Conservation (phyloP, 2,329 filamentous ascomycete genomes). For the Fonsecaea multimorphosa region DNA sequence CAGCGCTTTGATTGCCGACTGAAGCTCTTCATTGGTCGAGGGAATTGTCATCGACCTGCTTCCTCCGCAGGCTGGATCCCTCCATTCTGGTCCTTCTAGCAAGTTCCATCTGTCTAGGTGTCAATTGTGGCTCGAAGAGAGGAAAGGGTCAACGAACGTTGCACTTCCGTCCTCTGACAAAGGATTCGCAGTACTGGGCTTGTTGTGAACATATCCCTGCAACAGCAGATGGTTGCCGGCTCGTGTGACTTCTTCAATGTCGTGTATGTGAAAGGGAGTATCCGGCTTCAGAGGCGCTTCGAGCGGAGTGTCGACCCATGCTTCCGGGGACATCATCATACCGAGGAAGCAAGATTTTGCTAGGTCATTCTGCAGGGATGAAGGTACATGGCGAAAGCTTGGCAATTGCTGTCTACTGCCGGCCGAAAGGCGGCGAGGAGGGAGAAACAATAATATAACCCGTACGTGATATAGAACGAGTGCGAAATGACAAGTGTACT, state of each 20-base stretch:
- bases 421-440: background rate
- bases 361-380: background rate
- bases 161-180: background rate
- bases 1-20: conserved; percentile 25
- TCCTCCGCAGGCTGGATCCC: background rate
- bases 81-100: background rate
- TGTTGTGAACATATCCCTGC: conserved; percentile 2
- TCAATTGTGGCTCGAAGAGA: background rate
- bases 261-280: background rate
- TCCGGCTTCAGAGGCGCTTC: conserved; percentile 4
- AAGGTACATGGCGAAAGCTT: background rate
- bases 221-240: background rate
- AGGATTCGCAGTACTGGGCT: background rate
- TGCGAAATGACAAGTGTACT: background rate
- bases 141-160: background rate
- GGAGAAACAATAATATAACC: background rate
- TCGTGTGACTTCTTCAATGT: too few species aligned
- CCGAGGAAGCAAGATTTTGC: background rate
- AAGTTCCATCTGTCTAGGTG: background rate
- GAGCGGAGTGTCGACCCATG: conserved; percentile 10
- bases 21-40: conserved; percentile 26
- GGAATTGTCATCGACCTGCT: conserved; percentile 8
- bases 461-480: background rate
- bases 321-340: background rate
- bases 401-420: background rate